These are phyloP conservation scores for Solanum lignicaule DNA, from an alignment of 257 asterid species.

Conservation along the genomic window DNA sequence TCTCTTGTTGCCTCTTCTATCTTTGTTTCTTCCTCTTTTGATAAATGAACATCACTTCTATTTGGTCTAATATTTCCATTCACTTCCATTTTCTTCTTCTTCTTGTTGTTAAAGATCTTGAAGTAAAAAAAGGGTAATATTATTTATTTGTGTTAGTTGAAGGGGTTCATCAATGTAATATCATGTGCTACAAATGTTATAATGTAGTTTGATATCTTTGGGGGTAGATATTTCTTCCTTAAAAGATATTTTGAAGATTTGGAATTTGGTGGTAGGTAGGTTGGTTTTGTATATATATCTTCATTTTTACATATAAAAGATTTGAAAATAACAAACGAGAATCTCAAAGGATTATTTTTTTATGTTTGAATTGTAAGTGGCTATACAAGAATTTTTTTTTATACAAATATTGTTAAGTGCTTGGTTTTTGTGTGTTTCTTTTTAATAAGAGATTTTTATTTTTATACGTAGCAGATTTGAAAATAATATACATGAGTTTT, in stretches of 20 bases:
- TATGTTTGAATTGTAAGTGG: neutral
- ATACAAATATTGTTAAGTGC: neutral
- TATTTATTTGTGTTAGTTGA: neutral
- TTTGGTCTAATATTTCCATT: constrained; percentile 21
- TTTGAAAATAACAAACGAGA: too few relatives aligned
- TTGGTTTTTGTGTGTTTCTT: neutral
- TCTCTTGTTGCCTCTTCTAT: constrained; percentile 52
- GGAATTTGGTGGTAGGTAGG: neutral
- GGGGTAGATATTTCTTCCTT: neutral
- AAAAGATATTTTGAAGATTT: neutral
- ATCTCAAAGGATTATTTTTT: too few relatives aligned
- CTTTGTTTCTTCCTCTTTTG: constrained; percentile 50
- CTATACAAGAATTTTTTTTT: neutral
- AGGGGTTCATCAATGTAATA: neutral
- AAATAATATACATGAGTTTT: too few relatives aligned
- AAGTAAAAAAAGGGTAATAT: neutral
- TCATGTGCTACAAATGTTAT: neutral
- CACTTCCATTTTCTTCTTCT: neutral
- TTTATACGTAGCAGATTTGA: neutral
- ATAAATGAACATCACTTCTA: constrained; percentile 71
- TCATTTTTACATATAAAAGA: too few relatives aligned
- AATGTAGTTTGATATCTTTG: neutral
- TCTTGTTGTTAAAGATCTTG: neutral
- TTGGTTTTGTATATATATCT: neutral
- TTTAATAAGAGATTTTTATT: neutral